Evolutionary conservation across 2,329 filamentous ascomycete genomes (phyloP).

Genomic region (Claviceps humidiphila): DNA sequence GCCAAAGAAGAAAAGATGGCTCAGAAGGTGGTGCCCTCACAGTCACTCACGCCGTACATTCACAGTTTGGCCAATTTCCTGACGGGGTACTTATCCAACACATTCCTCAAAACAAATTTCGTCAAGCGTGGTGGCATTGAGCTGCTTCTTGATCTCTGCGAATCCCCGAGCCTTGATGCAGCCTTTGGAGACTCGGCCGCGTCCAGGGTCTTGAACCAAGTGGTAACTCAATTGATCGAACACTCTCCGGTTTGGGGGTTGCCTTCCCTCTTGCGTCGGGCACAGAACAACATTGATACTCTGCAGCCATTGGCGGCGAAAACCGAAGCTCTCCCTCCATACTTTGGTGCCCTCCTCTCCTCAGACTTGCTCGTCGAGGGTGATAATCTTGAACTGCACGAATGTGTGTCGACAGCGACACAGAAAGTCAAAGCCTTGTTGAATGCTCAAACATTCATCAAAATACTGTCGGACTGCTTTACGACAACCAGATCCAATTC

Average conservation of each 20-base stretch:
- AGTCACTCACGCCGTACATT: slow-evolving; percentile 53
- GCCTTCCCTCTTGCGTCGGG: slow-evolving; percentile 65
- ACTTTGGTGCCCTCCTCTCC: slow-evolving; percentile 55
- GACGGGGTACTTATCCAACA: slow-evolving; percentile 58
- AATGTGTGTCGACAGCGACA: slow-evolving; percentile 52
- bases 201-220: slow-evolving; percentile 56
- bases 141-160: slow-evolving; percentile 69
- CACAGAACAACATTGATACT: slow-evolving; percentile 54
- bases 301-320: slow-evolving; percentile 51
- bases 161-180: slow-evolving; percentile 63
- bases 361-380: slow-evolving; percentile 24
- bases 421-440: slow-evolving; percentile 65
- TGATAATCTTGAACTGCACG: slow-evolving; percentile 20
- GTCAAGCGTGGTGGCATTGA: slow-evolving; percentile 72
- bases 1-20: background rate
- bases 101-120: slow-evolving; percentile 57
- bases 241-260: slow-evolving; percentile 67
- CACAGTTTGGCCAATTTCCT: slow-evolving; percentile 68
- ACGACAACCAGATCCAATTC: slow-evolving; percentile 50
- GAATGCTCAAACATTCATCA: slow-evolving; percentile 62
- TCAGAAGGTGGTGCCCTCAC: slow-evolving; percentile 13
- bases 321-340: slow-evolving; percentile 40
- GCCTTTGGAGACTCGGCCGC: slow-evolving; percentile 47
- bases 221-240: slow-evolving; percentile 69
- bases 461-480: slow-evolving; percentile 62